Evolutionary conservation across 306 rosid species (phyloP), one percentile per base, ranked within the genome.

Genomic region (Dalbergia cochinchinensis): DNA sequence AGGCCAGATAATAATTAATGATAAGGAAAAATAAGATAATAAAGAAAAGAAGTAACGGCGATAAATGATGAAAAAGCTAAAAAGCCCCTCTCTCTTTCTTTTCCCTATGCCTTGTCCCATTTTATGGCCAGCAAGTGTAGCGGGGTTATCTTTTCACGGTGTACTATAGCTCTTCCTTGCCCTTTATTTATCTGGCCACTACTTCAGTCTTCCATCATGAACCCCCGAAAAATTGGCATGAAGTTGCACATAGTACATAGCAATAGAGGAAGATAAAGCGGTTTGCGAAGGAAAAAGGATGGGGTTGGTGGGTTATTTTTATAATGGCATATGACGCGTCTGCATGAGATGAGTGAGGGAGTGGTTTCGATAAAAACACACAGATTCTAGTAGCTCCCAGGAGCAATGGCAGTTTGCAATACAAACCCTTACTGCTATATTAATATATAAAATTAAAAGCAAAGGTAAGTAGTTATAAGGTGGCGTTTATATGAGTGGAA

Each of bases 291-390:
- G 74, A 58, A 16, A 19, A 14, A 8, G 16, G 54, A 11, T 16
- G 72, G 54, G 59, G 61, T 78, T 81, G 76, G 87, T 71, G 80
- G 58, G 61, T 51, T 71, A 35, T 62, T 83, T 54, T 76, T 76
- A 37, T 37, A 7, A 37, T 37, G 41, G 5, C 7, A 54, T 78
- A 54, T 78, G 88, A 83, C 63, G 85, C 78, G 70, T 71, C 69
- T 83, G 91, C 89, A 69, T 86, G 77, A 63, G 78, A 80, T 37
- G 41, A 4, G 2, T 37, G 41, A 37, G 86, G 82, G 78, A 79
- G 83, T 83, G 87, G 88, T 69, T 72, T 78, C 73, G 75, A 78
- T 26, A 42, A 71, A 79, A 85, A 74, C 81, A 84, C 78, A 76
- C 44, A 18, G 81, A 68, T 69, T 76, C 44, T 41, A n/a, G n/a